Conservation (phyloP, 306 rosid species). For the Comarum palustre region DNA sequence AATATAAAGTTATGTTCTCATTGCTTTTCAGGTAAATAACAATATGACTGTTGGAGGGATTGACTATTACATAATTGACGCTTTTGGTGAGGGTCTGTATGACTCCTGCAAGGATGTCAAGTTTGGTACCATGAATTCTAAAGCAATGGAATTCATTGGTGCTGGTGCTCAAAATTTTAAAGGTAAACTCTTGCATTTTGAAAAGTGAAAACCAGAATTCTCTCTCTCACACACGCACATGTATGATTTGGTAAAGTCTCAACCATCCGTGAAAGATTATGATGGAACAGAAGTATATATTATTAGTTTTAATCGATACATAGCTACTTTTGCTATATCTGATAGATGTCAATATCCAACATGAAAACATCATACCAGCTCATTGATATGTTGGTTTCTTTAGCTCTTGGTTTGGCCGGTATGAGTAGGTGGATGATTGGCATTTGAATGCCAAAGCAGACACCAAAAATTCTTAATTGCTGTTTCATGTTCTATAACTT, state of each 20-base stretch:
- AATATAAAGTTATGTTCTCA: slow-evolving; percentile 10
- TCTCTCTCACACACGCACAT: background rate
- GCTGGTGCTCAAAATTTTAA: slow-evolving; percentile 78
- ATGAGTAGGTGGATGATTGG: background rate
- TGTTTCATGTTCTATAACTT: background rate
- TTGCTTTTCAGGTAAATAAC: slow-evolving; percentile 60
- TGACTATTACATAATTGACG: slow-evolving; percentile 65
- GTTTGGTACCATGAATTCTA: slow-evolving; percentile 86
- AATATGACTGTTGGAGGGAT: slow-evolving; percentile 81
- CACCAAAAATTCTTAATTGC: background rate
- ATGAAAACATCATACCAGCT: background rate
- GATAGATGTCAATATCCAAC: slow-evolving; percentile 1
- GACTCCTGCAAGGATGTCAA: slow-evolving; percentile 96
- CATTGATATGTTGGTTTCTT: background rate
- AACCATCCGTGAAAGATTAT: background rate
- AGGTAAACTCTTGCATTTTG: slow-evolving; percentile 48
- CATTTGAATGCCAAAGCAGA: background rate
- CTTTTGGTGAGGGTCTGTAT: slow-evolving; percentile 89
- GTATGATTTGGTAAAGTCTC: background rate
- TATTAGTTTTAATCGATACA: background rate
- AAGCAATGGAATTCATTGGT: slow-evolving; percentile 76
- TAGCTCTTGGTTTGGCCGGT: slow-evolving; percentile 2
- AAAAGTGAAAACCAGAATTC: slow-evolving; percentile 27
- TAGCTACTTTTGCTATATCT: background rate
- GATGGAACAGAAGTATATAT: slow-evolving; percentile 2